Evolutionary conservation across 495 filamentous ascomycete genomes (phyloP), one percentile per base, ranked within the genome.

Genomic region (Paragyromitra xinjiangensis): DNA sequence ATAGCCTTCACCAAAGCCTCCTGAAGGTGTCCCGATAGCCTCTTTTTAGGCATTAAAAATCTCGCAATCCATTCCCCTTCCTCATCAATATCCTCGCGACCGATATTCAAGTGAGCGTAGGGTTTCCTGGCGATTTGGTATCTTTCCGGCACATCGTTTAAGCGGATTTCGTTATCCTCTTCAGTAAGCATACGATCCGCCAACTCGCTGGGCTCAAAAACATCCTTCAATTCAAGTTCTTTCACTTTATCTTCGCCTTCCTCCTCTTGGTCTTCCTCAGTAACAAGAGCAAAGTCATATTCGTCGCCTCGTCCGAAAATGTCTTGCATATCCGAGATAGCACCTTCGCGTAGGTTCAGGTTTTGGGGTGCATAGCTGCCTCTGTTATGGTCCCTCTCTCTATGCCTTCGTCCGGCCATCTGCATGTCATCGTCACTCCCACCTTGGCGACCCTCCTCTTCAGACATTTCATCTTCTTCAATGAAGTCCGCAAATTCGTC

Each of bases 401-500:
- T 65, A 40, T 63, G 71, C 22, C 80, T 79, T n/a, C 81, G 78
- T 12, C 78, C 64, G 68, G 91, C 91, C 71, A 98, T 92, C 78
- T 97, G 95, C 79, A 90, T 87, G 74, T 98, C 95, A 81, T 98
- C 95, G 64, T 91, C 90, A 71, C 92, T 88, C 56, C 88, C 90
- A 64, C 91, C 90, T 22, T 88, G 86, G 78, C 95, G 89, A 51
- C 89, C 93, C 68, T 95, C 94, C 73, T 97, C 94, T 71, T 93
- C 94, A 50, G 77, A 79, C 64, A 94, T 91, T 67, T 92, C 94
- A 78, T 98, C 95, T 75, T 97, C 93, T 80, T 98, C 95, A 81
- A 99, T 99, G 85, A 99, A 99, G 82, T 94, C 95, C 65, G 92
- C 95, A 81, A 98, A 94, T 81, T 99, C 95, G 82, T 97, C 93